phyloP scores from a whole-genome alignment of 805 yeast genomes.

The Isabelozyma pseudorhagii region DNA sequence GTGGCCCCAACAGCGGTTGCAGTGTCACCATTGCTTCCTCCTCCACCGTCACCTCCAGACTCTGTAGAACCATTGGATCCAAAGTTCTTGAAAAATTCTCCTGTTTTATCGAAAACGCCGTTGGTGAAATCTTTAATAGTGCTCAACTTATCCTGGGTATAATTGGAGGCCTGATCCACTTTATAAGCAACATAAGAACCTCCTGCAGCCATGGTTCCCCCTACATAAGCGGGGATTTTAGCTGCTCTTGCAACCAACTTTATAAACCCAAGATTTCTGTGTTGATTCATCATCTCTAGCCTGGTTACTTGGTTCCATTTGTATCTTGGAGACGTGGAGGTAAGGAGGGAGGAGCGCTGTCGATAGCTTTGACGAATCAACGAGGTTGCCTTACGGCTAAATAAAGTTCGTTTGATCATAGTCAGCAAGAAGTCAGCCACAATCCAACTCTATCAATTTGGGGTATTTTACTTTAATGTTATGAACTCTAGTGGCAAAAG shows the following conservation, averaged over 20 bases:
- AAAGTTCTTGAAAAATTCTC: constrained; percentile 40
- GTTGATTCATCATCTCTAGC: neutral
- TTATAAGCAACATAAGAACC: constrained; percentile 91
- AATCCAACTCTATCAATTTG: neutral
- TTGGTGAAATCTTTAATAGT: constrained; percentile 62
- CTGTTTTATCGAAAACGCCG: constrained; percentile 47
- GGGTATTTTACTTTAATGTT: neutral
- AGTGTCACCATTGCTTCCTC: constrained; percentile 27
- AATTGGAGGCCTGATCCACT: constrained; percentile 78
- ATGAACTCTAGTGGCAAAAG: neutral
- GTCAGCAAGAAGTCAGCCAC: neutral
- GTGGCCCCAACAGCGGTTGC: constrained; percentile 53
- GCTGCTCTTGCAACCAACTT: constrained; percentile 53
- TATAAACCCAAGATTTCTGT: constrained; percentile 33
- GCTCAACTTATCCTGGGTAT: constrained; percentile 63
- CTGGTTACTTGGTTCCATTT: neutral
- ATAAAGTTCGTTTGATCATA: neutral
- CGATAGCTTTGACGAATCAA: neutral
- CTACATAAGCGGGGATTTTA: constrained; percentile 75
- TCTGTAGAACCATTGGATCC: constrained; percentile 21
- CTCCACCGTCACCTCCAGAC: constrained; percentile 22
- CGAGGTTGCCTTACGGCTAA: neutral
- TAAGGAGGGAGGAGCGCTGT: neutral
- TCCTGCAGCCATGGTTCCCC: constrained; percentile 92
- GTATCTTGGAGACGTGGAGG: neutral